Conservation (phyloP, 202 grass and related monocot genomes). For the Setaria italica region DNA sequence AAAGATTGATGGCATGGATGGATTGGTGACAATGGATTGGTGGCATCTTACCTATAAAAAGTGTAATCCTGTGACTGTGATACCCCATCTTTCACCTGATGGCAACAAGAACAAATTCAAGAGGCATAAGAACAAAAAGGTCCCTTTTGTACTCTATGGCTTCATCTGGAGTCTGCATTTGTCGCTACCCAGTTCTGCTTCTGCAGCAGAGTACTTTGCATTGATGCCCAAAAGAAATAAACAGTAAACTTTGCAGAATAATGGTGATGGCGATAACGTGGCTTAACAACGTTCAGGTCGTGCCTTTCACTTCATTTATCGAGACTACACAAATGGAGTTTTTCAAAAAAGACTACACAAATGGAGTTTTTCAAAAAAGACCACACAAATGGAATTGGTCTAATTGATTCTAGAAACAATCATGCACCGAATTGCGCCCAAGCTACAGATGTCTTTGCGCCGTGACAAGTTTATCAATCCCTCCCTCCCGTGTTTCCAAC, state of each 20-base stretch:
- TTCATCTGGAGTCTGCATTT: conserved; percentile 13
- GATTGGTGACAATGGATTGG: conserved; percentile 27
- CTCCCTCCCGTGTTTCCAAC: too few species aligned
- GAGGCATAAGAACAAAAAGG: conserved; percentile 21
- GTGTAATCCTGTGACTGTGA: background rate
- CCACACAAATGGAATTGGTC: background rate
- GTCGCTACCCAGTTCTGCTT: background rate
- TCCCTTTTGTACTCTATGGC: background rate
- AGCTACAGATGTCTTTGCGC: too few species aligned
- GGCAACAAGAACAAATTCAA: conserved; percentile 18
- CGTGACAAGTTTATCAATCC: too few species aligned
- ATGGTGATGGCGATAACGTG: background rate
- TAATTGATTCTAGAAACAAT: background rate
- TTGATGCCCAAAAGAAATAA: background rate
- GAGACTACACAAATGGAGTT: background rate
- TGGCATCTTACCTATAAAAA: conserved; percentile 39
- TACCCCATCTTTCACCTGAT: conserved; percentile 2
- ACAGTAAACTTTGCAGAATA: background rate
- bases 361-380: background rate
- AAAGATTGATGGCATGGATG: background rate
- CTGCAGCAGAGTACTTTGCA: background rate
- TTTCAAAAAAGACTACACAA: background rate
- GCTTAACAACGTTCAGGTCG: background rate
- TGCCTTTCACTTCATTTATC: background rate
- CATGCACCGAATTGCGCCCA: too few species aligned